phyloP scores from a whole-genome alignment of 805 yeast species.

The Monosporozyma siamensis region DNA sequence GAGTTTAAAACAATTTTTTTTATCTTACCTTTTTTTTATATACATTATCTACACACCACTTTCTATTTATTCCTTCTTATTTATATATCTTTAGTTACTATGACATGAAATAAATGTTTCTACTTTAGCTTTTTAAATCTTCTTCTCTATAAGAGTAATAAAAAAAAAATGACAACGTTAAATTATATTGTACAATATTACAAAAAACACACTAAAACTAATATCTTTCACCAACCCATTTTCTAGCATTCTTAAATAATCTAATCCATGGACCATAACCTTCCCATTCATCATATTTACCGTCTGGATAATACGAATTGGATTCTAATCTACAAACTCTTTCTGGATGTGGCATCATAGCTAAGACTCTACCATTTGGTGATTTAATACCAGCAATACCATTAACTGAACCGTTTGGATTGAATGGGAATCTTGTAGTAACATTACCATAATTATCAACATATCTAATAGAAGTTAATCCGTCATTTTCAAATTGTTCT shows the following conservation, averaged over 20 bases:
- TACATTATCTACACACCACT: neutral
- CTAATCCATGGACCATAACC: constrained; percentile 93
- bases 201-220: neutral
- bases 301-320: constrained; percentile 83
- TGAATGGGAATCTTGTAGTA: constrained; percentile 80
- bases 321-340: constrained; percentile 81
- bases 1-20: neutral
- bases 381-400: constrained; percentile 90
- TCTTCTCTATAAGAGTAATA: no score
- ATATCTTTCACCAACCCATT: constrained; percentile 62
- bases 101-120: no score
- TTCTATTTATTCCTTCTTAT: no score
- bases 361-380: constrained; percentile 89
- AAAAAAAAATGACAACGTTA: no score
- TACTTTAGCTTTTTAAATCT: no score
- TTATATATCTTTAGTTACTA: no score
- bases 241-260: constrained; percentile 84
- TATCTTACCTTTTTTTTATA: neutral
- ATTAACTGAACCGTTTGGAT: constrained; percentile 91
- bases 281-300: constrained; percentile 53
- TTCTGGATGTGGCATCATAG: constrained; percentile 99
- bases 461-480: constrained; percentile 61
- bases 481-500: constrained; percentile 40
- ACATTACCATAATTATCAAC: constrained; percentile 85
- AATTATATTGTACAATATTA: neutral